These are phyloP conservation scores for Rosa hybrid DNA, from an alignment of 331 rosid genomes.

Conservation along the genomic window DNA sequence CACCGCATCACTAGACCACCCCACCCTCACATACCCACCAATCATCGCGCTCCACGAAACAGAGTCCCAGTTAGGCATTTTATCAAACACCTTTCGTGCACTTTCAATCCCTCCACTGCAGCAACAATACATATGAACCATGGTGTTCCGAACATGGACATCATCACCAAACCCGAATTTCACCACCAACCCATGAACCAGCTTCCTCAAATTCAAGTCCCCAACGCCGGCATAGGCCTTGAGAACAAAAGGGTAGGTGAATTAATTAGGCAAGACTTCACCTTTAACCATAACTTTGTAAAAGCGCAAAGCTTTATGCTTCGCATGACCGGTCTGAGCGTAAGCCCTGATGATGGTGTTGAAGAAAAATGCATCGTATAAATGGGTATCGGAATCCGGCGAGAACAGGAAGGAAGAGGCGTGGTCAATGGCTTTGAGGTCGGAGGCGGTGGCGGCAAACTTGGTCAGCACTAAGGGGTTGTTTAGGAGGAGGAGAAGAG, in stretches of 20 bases:
- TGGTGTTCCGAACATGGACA: conserved; percentile 65
- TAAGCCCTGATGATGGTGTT: conserved; percentile 76
- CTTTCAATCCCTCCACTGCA: conserved; percentile 43
- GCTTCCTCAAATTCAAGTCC: conserved; percentile 43
- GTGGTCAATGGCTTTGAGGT: conserved; percentile 46
- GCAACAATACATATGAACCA: conserved; percentile 84
- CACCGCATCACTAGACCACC: conserved; percentile 55
- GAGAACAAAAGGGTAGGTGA: conserved; percentile 83
- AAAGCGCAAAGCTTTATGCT: conserved; percentile 40
- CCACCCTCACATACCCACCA: conserved; percentile 74
- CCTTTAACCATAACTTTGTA: conserved; percentile 46
- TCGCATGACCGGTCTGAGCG: conserved; percentile 54
- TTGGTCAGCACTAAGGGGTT: conserved; percentile 86
- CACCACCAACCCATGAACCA: conserved; percentile 64
- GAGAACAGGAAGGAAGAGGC: conserved; percentile 66
- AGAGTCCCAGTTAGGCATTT: conserved; percentile 56
- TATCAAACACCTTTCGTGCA: conserved; percentile 77
- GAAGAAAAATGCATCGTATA: conserved; percentile 67
- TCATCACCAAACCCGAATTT: conserved; percentile 72
- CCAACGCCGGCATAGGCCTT: conserved; percentile 78
- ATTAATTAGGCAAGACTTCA: conserved; percentile 65
- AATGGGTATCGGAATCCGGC: conserved; percentile 32
- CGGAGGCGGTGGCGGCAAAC: conserved; percentile 68
- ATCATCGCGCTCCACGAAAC: conserved; percentile 95
- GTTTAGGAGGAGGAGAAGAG: conserved; percentile 53